Evolutionary conservation across 129 eudicot species (phyloP).

Genomic region (Rutidosis leptorrhynchoides): DNA sequence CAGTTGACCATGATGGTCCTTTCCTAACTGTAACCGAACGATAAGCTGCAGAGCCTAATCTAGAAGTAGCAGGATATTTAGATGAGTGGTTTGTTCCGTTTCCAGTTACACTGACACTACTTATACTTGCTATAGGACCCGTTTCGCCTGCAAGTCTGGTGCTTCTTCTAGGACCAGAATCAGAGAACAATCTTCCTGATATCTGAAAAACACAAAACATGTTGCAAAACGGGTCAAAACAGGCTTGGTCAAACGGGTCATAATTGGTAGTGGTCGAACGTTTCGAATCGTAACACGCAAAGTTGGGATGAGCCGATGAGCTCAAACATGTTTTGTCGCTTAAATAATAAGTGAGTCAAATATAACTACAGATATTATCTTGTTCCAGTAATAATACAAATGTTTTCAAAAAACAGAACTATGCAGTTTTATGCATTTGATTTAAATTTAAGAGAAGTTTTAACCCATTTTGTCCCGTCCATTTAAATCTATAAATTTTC

Average conservation of each 20-base stretch:
- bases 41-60: slow-evolving; percentile 51
- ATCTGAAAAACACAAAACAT: slow-evolving; percentile 53
- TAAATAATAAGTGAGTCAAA: background rate
- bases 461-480: background rate
- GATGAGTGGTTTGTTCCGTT: slow-evolving; percentile 71
- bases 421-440: background rate
- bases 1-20: slow-evolving; percentile 64
- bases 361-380: background rate
- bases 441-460: background rate
- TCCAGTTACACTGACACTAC: slow-evolving; percentile 40
- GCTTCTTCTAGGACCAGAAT: slow-evolving; percentile 94
- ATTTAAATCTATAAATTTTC: too few species aligned
- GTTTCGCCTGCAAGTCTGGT: slow-evolving; percentile 87
- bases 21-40: slow-evolving; percentile 80
- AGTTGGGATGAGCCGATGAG: too few species aligned
- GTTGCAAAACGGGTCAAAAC: background rate
- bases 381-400: background rate
- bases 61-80: slow-evolving; percentile 57
- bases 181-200: slow-evolving; percentile 93
- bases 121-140: slow-evolving; percentile 43
- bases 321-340: background rate
- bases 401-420: background rate
- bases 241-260: background rate
- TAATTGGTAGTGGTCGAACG: background rate
- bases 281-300: too few species aligned